phyloP scores from a whole-genome alignment of 1,284 basidiomycete genomes.

The Pseudozyma thailandica region DNA sequence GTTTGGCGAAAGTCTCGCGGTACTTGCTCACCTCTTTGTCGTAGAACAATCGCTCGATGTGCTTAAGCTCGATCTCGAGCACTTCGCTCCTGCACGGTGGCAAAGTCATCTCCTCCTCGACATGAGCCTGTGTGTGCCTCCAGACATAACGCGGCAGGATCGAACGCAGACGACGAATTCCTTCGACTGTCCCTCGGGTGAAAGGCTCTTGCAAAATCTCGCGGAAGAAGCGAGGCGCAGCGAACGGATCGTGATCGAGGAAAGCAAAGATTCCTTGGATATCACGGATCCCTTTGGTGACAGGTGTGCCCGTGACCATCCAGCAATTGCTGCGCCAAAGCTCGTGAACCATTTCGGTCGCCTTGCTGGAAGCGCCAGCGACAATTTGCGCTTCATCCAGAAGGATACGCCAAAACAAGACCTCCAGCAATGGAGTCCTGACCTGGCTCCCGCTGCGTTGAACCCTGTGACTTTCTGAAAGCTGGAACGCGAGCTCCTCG shows the following conservation, averaged over 20 bases:
- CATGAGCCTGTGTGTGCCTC: conserved; percentile 51
- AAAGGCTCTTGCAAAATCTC: conserved; percentile 49
- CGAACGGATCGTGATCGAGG: conserved; percentile 49
- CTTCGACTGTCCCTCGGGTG: conserved; percentile 40
- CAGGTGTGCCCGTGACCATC: conserved; percentile 54
- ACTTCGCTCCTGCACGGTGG: conserved; percentile 41
- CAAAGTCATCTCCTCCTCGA: conserved; percentile 46
- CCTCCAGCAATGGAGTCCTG: conserved; percentile 49
- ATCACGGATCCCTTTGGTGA: conserved; percentile 48
- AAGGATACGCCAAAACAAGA: conserved; percentile 50
- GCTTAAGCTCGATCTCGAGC: conserved; percentile 44
- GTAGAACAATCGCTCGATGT: conserved; percentile 51
- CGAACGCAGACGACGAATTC: conserved; percentile 37
- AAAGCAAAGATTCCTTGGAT: conserved; percentile 52
- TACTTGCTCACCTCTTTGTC: conserved; percentile 49
- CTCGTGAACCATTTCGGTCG: conserved; percentile 49
- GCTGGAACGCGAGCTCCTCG: conserved; percentile 48
- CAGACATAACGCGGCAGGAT: conserved; percentile 50
- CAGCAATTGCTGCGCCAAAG: conserved; percentile 56
- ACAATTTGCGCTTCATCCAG: conserved; percentile 57
- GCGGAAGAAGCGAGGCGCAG: conserved; percentile 41
- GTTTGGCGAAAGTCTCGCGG: conserved; percentile 21
- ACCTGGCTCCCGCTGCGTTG: conserved; percentile 14
- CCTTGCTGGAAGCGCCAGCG: conserved; percentile 36
- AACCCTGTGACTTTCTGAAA: conserved; percentile 33